Base-by-base conservation (phyloP, 108 stramenopile species). In the Cyclotella distinguenda region DNA sequence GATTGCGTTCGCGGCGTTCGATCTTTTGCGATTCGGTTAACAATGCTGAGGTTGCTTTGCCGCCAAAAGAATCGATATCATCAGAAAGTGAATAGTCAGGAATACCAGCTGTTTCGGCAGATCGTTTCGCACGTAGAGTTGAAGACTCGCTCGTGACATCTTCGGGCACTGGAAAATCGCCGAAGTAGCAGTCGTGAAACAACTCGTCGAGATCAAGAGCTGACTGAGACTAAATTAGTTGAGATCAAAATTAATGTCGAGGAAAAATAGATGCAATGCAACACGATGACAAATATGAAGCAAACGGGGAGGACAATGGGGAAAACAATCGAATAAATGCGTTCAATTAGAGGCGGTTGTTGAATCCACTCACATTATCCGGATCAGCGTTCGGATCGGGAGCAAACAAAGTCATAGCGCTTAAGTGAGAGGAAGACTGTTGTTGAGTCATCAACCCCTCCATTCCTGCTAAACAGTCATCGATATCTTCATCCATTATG, bases 141-240 rank as follows among this genome's bases (percentile, higher is more conserved):
- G 65, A 44, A 16, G 56, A 27, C 13, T 45, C 43, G 35, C 64
- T 72, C 31, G 58, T 73, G 50, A 51, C 65, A 23, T 52, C 79
- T 47, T 80, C 79, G 36, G 81, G 79, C 6, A 63, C 59, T 32
- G 83, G 68, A 39, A 90, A 82, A 65, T 93, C 88, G 44, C 82
- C 74, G 42, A 84, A 94, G 60, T 94, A 94, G 51, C 87, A 90
- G 57, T 94, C 92, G 48, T 78, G 84, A 64, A 94, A 94, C 32
- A 94, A 70, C 25, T 94, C 92, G 44, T 94, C 92, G 5, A 94
- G 79, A 60, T 94, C 92, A 27, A 94, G 76, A 25, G 68, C 63
- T 19, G 34, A 39, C 53, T 77, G 56, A 47, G 33, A 38, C 43
- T 44, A 19, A 12, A 56, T 48, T 12, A 21, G 30, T 38, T 49